These are phyloP conservation scores for Deinandra increscens DNA, from an alignment of 129 eudicot species.

Conservation along the genomic window DNA sequence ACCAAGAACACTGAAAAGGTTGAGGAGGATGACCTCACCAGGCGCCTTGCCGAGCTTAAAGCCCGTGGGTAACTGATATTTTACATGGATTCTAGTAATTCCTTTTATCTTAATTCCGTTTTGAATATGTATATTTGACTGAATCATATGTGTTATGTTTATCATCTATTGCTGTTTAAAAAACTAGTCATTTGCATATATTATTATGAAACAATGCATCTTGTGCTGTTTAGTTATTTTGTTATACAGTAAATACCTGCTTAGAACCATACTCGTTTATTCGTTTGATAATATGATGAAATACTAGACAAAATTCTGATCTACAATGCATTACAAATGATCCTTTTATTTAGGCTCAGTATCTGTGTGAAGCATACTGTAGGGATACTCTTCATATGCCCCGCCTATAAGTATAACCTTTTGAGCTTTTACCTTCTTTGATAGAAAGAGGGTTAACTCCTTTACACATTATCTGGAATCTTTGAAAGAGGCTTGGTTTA, in stretches of 20 bases:
- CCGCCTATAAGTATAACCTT: conserved; percentile 10
- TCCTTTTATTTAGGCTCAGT: background rate
- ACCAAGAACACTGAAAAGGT: conserved; percentile 55
- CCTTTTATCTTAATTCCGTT: conserved; percentile 13
- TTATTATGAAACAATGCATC: conserved; percentile 10
- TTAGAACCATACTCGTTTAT: background rate
- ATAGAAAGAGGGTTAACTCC: conserved; percentile 22
- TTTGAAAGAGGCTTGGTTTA: conserved; percentile 29
- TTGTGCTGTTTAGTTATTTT: background rate
- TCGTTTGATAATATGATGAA: background rate
- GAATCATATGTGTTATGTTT: conserved; percentile 6
- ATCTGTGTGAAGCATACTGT: background rate
- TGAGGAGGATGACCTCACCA: conserved; percentile 77
- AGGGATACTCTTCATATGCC: conserved; percentile 15
- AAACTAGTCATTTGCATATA: background rate
- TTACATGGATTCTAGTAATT: background rate
- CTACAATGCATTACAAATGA: background rate
- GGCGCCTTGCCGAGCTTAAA: conserved; percentile 90
- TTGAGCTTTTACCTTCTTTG: conserved; percentile 5
- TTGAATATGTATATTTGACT: conserved; percentile 33
- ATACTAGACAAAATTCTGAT: background rate
- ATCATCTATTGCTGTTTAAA: background rate
- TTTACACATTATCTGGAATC: conserved; percentile 34
- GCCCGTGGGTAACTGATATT: conserved; percentile 54
- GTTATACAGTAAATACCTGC: background rate